These are phyloP conservation scores for Keithomyces neogunnii DNA, from an alignment of 2,329 filamentous ascomycete genomes.

Conservation along the genomic window DNA sequence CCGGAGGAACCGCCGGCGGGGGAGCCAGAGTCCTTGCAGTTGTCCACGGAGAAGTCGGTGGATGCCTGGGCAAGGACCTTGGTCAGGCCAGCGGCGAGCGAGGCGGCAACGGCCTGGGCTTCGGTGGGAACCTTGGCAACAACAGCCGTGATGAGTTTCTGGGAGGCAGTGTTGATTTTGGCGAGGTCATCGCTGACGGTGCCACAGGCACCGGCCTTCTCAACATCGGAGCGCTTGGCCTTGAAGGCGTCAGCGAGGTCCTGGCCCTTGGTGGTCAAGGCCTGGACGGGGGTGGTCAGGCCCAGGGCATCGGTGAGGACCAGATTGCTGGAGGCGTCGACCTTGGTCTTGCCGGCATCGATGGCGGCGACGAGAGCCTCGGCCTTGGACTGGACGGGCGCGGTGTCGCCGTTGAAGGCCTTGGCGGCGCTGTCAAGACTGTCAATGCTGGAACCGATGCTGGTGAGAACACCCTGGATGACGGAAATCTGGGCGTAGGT, in stretches of 20 bases:
- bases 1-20: background rate
- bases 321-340: constrained; percentile 9
- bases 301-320: constrained; percentile 10
- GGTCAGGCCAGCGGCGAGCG: constrained; percentile 17
- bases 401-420: constrained; percentile 15
- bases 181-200: constrained; percentile 15
- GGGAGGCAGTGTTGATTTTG: constrained; percentile 15
- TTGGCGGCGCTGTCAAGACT: constrained; percentile 15
- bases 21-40: constrained; percentile 18
- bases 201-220: constrained; percentile 20
- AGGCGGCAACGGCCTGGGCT: constrained; percentile 18
- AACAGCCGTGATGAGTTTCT: constrained; percentile 20
- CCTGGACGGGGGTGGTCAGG: constrained; percentile 10
- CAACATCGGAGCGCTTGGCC: constrained; percentile 16
- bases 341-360: constrained; percentile 10
- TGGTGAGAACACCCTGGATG: constrained; percentile 8
- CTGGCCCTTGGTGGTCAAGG: constrained; percentile 17
- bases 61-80: constrained; percentile 15
- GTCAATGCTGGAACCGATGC: constrained; percentile 10
- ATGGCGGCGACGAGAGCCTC: constrained; percentile 12
- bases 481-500: constrained; percentile 8
- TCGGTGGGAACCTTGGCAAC: constrained; percentile 20
- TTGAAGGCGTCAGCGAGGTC: constrained; percentile 17
- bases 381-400: constrained; percentile 12
- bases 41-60: constrained; percentile 16